Conservation (phyloP, 805 yeast species). For the Nakazawaea laoshanensis region DNA sequence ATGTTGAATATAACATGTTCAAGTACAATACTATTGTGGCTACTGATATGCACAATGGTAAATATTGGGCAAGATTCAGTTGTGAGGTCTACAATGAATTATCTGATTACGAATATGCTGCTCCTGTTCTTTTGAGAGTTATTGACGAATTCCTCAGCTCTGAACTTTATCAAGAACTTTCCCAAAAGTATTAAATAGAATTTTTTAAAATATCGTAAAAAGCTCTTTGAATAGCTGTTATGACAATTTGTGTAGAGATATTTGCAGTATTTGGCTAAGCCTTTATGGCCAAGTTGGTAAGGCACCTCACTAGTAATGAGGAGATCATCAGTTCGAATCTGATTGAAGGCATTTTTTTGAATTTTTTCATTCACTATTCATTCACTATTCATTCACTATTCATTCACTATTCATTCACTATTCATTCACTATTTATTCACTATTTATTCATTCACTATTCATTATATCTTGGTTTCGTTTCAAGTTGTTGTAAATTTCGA, state of each 20-base stretch:
- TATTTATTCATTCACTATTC: not conserved
- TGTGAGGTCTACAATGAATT: constrained; percentile 54
- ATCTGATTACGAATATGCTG: constrained; percentile 42
- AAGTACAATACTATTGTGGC: constrained; percentile 42
- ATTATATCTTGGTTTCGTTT: not conserved
- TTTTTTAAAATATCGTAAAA: no score
- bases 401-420: not conserved
- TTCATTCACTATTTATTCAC: not conserved
- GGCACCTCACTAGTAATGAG: constrained; percentile 10
- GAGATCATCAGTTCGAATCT: constrained; percentile 9
- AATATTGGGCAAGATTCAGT: constrained; percentile 41
- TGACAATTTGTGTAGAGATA: no score
- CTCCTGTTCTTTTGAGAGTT: constrained; percentile 26
- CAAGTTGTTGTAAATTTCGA: constrained; percentile 2
- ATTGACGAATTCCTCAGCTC: constrained; percentile 13
- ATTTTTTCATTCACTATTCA: not conserved
- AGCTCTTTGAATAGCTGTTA: no score
- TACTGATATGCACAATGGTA: constrained; percentile 29
- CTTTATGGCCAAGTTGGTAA: constrained; percentile 9
- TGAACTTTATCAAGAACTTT: not conserved
- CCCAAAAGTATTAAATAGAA: no score
- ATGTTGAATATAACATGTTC: constrained; percentile 15
- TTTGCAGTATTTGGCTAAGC: no score
- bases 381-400: not conserved
- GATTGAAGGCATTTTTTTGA: constrained; percentile 7